Evolutionary conservation across 2,329 filamentous ascomycete genomes (phyloP).

Genomic region (Colletotrichum cereale): DNA sequence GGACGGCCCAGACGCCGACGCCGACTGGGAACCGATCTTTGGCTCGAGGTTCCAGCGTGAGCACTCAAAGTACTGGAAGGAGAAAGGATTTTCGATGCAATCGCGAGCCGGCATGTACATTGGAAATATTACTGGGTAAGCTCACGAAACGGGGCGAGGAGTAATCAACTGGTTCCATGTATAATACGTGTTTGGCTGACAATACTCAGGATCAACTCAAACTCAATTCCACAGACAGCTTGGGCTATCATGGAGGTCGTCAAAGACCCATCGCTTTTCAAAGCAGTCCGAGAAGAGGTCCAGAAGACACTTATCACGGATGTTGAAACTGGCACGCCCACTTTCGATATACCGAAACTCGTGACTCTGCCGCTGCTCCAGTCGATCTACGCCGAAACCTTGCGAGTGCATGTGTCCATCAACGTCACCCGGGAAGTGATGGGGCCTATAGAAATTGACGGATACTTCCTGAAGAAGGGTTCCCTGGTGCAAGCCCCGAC

Average conservation of each 20-base stretch:
- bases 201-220: conserved; percentile 42
- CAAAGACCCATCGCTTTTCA: conserved; percentile 43
- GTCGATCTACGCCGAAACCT: conserved; percentile 45
- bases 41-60: conserved; percentile 44
- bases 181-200: not conserved
- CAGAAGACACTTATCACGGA: conserved; percentile 25
- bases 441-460: conserved; percentile 39
- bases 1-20: conserved; percentile 37
- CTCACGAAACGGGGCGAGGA: not conserved
- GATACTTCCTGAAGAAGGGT: conserved; percentile 39
- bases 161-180: no score
- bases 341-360: conserved; percentile 42
- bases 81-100: conserved; percentile 38
- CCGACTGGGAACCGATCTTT: conserved; percentile 47
- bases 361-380: conserved; percentile 44
- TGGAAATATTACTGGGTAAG: conserved; percentile 13
- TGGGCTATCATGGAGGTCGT: conserved; percentile 48
- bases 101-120: conserved; percentile 31
- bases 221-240: conserved; percentile 45
- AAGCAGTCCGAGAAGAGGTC: conserved; percentile 43
- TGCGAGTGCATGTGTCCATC: conserved; percentile 45
- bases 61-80: conserved; percentile 41
- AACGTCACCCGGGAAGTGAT: conserved; percentile 44
- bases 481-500: conserved; percentile 43
- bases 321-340: conserved; percentile 13